These are phyloP conservation scores for Phytophthora litchii DNA, from an alignment of 352 stramenopile genomes.

Conservation along the genomic window DNA sequence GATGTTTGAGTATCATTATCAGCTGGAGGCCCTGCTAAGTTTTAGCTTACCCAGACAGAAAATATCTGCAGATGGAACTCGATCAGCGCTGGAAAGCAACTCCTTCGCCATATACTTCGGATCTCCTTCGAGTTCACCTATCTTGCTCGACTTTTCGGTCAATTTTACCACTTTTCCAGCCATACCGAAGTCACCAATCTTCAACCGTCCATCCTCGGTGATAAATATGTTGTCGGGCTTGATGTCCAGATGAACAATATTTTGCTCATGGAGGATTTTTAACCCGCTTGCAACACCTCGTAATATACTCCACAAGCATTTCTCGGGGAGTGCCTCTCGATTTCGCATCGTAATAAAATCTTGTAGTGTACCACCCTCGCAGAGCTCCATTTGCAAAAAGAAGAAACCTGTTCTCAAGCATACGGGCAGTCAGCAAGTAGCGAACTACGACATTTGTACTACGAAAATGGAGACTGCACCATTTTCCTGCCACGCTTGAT, in stretches of 20 bases:
- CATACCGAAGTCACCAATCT: slow-evolving; percentile 95
- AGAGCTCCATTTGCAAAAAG: slow-evolving; percentile 96
- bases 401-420: slow-evolving; percentile 66
- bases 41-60: slow-evolving; percentile 90
- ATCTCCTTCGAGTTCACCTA: slow-evolving; percentile 93
- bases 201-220: slow-evolving; percentile 59
- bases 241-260: slow-evolving; percentile 95
- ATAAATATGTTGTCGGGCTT: slow-evolving; percentile 98
- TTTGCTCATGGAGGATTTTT: slow-evolving; percentile 87
- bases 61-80: slow-evolving; percentile 90
- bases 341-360: slow-evolving; percentile 57
- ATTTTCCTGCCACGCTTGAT: slow-evolving; percentile 95
- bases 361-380: slow-evolving; percentile 85
- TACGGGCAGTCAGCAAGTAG: not conserved
- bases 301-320: slow-evolving; percentile 78
- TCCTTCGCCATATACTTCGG: slow-evolving; percentile 92
- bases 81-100: slow-evolving; percentile 73
- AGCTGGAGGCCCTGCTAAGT: not conserved
- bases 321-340: slow-evolving; percentile 50
- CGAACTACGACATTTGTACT: not conserved
- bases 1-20: slow-evolving; percentile 1
- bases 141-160: slow-evolving; percentile 21
- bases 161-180: slow-evolving; percentile 57
- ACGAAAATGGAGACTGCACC: slow-evolving; percentile 28
- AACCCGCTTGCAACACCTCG: slow-evolving; percentile 78